phyloP scores from a whole-genome alignment of 2,329 filamentous ascomycete genomes.

The Talaromyces sp. region DNA sequence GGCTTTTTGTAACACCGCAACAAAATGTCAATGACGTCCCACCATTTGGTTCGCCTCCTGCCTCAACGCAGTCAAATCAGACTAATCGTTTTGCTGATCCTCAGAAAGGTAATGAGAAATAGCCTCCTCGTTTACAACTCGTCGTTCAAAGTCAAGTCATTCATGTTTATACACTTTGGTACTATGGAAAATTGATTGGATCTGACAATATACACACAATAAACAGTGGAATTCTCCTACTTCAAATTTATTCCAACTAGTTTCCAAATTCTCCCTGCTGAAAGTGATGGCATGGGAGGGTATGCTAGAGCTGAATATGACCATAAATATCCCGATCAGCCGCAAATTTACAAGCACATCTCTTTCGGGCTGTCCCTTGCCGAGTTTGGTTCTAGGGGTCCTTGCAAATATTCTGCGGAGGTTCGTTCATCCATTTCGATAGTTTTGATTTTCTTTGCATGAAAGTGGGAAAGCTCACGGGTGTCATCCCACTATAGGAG shows the following conservation, averaged over 20 bases:
- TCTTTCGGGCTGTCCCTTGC: background rate
- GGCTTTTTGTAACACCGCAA: too few species aligned
- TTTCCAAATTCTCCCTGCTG: background rate
- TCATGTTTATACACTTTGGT: background rate
- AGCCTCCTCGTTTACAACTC: background rate
- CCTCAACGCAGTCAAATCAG: background rate
- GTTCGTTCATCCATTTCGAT: background rate
- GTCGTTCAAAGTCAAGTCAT: background rate
- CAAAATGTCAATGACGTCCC: too few species aligned
- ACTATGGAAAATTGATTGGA: background rate
- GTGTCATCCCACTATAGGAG: background rate
- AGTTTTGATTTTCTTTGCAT: too few species aligned
- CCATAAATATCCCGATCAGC: too few species aligned
- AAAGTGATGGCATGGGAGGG: background rate
- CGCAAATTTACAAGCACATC: background rate
- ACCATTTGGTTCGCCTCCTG: background rate
- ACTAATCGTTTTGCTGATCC: background rate
- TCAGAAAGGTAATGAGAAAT: background rate
- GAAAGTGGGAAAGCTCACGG: background rate
- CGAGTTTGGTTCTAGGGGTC: background rate
- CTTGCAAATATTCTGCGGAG: background rate
- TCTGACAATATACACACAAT: conserved; percentile 2
- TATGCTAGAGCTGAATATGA: background rate
- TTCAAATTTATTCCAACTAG: conserved; percentile 1
- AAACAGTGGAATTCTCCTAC: conserved; percentile 1